Evolutionary conservation across 2,329 filamentous ascomycete species (phyloP), one percentile per base, ranked within the genome.

Genomic region (Clonostachys sp.): DNA sequence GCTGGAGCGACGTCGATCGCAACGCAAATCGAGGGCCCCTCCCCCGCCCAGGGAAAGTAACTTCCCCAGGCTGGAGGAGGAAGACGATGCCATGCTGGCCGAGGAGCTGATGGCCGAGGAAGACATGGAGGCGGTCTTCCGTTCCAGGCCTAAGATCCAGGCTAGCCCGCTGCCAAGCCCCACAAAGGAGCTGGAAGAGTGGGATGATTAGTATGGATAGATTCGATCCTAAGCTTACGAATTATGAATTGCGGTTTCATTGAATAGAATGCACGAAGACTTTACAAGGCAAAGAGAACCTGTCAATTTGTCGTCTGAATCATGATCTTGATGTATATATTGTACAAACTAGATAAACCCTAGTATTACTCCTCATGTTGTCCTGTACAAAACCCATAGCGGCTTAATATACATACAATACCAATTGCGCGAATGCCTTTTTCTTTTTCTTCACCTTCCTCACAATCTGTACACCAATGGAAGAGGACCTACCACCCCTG

Each of bases 111-210:
- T 95, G 48, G 76, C 50, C 14, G 77, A 84, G 47, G 84, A 89
- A 54, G 89, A 95, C 50, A 87, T 90, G 63, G 86, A 87, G 50
- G 86, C 85, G 24, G 85, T 96, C 2, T 96, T 96, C 63, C 89
- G 85, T 67, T 91, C 88, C 53, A 70, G 91, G 53, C 91, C 91
- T 0, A 87, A 84, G 64, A 82, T 96, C 54, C 84, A 85, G 53
- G 80, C 81, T 12, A 95, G 90, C 62, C 90, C 91, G 2, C 62
- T 83, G 3, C 69, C 72, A 9, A 78, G 72, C 47, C 78, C 78
- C 3, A 66, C 61, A 6, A 68, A 62, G 49, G 62, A 66, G 24
- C 20, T 40, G 8, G 48, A 46, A 12, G 24, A 30, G 24, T 30
- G 24, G 24, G 24, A 30, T 30, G 24, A 30, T 30, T 30, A 30